Evolutionary conservation across 306 rosid genomes (phyloP).

Genomic region (Sicyos edulis): DNA sequence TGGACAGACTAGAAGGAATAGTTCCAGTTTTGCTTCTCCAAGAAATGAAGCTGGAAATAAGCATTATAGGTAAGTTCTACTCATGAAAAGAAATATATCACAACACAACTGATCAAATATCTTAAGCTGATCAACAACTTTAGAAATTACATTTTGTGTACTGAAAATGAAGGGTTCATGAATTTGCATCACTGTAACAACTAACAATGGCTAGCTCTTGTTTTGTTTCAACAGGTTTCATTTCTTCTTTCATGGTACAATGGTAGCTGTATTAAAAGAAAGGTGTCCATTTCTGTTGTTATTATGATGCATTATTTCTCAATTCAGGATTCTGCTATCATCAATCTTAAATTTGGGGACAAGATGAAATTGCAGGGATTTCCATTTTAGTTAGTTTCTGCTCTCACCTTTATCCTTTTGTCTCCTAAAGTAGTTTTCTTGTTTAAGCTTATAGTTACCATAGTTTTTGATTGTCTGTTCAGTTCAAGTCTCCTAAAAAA

Average conservation of each 20-base stretch:
- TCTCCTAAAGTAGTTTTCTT: constrained; percentile 6
- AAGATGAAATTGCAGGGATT: constrained; percentile 19
- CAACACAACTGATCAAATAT: background rate
- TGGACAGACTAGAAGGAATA: background rate
- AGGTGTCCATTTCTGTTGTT: background rate
- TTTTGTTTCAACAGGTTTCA: constrained; percentile 15
- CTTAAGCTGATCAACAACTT: background rate
- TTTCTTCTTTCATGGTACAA: constrained; percentile 10
- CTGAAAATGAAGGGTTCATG: background rate
- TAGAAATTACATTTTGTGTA: background rate
- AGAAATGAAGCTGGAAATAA: background rate
- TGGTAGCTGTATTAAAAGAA: background rate
- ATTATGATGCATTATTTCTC: constrained; percentile 8
- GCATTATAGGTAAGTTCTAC: constrained; percentile 10
- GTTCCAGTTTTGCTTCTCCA: background rate
- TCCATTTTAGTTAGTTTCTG: constrained; percentile 19
- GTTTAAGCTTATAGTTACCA: constrained; percentile 9
- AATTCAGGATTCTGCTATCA: constrained; percentile 1
- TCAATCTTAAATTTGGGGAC: constrained; percentile 4
- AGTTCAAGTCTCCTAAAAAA: background rate
- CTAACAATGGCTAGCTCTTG: constrained; percentile 1
- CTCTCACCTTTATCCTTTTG: constrained; percentile 7
- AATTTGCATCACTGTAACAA: constrained; percentile 8
- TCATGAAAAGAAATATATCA: background rate
- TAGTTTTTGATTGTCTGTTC: background rate